Percentiles rank a stretch among this genome's conserved stretches.
These are phyloP conservation scores for Verbena officinalis DNA, from an alignment of 257 asterid genomes.

Conservation along the genomic window DNA sequence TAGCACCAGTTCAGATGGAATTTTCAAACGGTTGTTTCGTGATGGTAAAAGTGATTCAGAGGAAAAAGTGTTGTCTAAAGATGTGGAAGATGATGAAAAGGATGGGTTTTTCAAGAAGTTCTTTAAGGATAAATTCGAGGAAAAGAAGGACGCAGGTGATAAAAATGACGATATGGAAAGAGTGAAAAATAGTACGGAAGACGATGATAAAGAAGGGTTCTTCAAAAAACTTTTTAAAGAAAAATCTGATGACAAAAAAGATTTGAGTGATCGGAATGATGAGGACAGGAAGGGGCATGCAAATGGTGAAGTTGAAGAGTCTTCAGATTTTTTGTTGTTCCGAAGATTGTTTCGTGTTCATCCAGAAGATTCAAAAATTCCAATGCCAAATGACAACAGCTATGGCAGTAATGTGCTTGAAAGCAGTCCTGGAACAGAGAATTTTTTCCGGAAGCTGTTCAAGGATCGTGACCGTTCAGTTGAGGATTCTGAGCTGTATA, in stretches of 20 bases:
- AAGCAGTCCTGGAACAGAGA: slow-evolving; percentile 95
- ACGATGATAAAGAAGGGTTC: slow-evolving; percentile 81
- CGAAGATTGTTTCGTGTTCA: slow-evolving; percentile 81
- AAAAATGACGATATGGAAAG: slow-evolving; percentile 57
- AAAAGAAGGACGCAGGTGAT: slow-evolving; percentile 68
- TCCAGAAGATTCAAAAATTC: slow-evolving; percentile 73
- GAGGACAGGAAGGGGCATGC: slow-evolving; percentile 59
- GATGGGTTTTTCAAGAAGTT: slow-evolving; percentile 79
- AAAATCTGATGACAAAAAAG: slow-evolving; percentile 77
- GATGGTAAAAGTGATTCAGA: slow-evolving; percentile 70
- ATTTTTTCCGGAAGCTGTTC: slow-evolving; percentile 81
- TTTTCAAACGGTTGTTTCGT: slow-evolving; percentile 66
- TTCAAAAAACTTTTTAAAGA: slow-evolving; percentile 78
- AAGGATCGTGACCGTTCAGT: slow-evolving; percentile 90
- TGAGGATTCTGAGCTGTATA: slow-evolving; percentile 92
- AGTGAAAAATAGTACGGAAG: slow-evolving; percentile 59
- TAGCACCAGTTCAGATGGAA: slow-evolving; percentile 47
- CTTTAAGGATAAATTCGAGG: slow-evolving; percentile 78
- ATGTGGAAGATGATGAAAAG: slow-evolving; percentile 74
- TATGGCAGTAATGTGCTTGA: slow-evolving; percentile 54
- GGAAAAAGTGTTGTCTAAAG: slow-evolving; percentile 53
- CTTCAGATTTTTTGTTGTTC: slow-evolving; percentile 68
- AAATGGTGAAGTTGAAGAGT: slow-evolving; percentile 72
- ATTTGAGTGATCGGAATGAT: slow-evolving; percentile 41
- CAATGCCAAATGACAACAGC: slow-evolving; percentile 46